Base-by-base conservation (phyloP, 805 yeast species). In the Monosporozyma unispora region DNA sequence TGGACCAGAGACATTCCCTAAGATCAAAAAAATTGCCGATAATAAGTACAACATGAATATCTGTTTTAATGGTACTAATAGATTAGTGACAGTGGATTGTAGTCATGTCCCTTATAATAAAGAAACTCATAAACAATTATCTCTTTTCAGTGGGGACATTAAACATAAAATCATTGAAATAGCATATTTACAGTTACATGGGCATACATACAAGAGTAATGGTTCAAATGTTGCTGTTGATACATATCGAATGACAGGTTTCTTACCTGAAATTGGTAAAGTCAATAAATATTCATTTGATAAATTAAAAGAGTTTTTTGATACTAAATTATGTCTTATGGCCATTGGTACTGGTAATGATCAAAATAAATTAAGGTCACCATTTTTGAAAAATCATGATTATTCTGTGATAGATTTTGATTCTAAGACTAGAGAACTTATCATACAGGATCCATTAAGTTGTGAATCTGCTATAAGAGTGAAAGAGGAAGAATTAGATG, bases 201-300 rank as follows among this genome's bases (percentile, higher is more conserved):
- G 80, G 1, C 67, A 70, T 2, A 84, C 87, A 3, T 83, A 83
- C 56, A 69, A 70, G n/a, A 77, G 80, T 44, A 58, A 62, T 1
- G 96, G 96, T 0, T 87, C 96, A 0, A 87, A 88, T 60, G 78
- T 86, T 58, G 84, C 84, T 2, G 69, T 74, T 12, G 96, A 86
- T 58, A 75, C 85, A 0, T 86, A 69, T 56, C 64, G 79, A 40
- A 55, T 89, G 2, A 71, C 81, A 2, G 88, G 90, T 1, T 88
- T 85, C 82, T 61, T 83, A 6, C 96, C 96, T 0, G 89, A 86
- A 51, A 73, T 72, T 47, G 51, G 69, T 2, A 52, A 62, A 2
- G 55, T 70, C 1, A 60, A 70, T 8, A 58, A 68, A 8, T 62
- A 75, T 4, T 60, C 67, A 11, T 51, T 64, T 45, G 54, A 58